These are phyloP conservation scores for Penicilliopsis zonata DNA, from an alignment of 495 filamentous ascomycete species.

Conservation along the genomic window DNA sequence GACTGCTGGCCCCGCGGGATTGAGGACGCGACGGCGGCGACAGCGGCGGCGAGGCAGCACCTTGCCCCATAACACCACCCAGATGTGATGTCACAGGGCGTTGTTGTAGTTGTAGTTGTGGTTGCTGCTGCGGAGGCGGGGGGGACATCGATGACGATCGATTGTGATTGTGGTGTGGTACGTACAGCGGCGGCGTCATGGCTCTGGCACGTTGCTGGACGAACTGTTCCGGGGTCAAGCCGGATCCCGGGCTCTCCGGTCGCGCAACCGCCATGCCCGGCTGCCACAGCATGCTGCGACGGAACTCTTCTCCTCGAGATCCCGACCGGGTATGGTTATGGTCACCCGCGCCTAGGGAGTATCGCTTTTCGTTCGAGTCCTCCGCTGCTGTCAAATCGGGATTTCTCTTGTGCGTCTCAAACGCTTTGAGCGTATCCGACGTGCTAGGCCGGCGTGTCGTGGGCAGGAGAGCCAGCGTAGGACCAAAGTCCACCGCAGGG, in stretches of 20 bases:
- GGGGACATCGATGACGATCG: constrained; percentile 43
- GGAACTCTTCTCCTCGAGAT: constrained; percentile 33
- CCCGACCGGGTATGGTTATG: constrained; percentile 24
- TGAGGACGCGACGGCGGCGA: constrained; percentile 31
- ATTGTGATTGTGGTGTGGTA: constrained; percentile 48
- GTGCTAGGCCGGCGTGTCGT: constrained; percentile 27
- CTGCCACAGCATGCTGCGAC: constrained; percentile 66
- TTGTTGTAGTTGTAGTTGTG: too few relatives aligned
- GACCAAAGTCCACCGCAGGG: constrained; percentile 77
- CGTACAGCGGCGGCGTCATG: constrained; percentile 31
- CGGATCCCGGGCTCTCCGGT: constrained; percentile 29
- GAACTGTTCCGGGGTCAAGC: constrained; percentile 62
- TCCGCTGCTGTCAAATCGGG: constrained; percentile 18
- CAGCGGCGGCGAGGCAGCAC: constrained; percentile 21
- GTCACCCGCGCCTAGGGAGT: constrained; percentile 16
- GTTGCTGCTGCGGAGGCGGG: too few relatives aligned
- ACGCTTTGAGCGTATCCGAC: constrained; percentile 24
- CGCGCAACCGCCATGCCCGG: constrained; percentile 47
- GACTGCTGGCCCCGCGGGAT: constrained; percentile 33
- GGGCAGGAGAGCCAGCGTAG: constrained; percentile 57
- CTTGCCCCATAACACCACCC: constrained; percentile 9
- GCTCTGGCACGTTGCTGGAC: constrained; percentile 77
- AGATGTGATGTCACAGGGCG: constrained; percentile 38
- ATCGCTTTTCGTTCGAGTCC: constrained; percentile 13
- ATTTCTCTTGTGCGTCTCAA: constrained; percentile 27